Conservation (phyloP, 805 yeast species). For the Starmerella cellae region DNA sequence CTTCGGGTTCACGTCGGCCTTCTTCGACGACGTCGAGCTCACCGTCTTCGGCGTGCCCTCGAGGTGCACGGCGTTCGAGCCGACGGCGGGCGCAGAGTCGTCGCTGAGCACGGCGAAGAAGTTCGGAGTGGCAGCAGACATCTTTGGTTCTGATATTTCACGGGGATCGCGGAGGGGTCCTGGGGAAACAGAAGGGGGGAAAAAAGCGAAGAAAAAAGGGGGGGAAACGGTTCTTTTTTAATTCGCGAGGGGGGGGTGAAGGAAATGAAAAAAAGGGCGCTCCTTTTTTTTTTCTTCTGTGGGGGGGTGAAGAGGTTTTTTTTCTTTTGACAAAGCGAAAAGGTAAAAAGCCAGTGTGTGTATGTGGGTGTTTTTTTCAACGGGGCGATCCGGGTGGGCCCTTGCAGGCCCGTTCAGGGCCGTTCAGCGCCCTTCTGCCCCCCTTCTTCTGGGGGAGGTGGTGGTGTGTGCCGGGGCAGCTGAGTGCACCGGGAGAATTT, state of each 20-base stretch:
- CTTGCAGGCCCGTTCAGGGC: too few species aligned
- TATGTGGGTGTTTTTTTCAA: too few species aligned
- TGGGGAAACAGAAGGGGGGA: too few species aligned
- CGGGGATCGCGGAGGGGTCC: neutral
- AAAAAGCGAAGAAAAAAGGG: neutral
- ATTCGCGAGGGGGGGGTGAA: too few species aligned
- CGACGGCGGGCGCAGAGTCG: constrained; percentile 14
- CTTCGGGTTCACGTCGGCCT: constrained; percentile 34
- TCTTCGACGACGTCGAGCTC: constrained; percentile 64
- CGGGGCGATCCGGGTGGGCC: too few species aligned
- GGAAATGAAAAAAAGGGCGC: too few species aligned
- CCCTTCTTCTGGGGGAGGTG: too few species aligned
- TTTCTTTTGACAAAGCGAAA: too few species aligned
- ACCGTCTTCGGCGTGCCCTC: constrained; percentile 41
- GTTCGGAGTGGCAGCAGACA: constrained; percentile 21
- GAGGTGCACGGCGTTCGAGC: constrained; percentile 18
- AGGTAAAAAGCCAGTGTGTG: too few species aligned
- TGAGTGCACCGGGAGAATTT: constrained; percentile 8
- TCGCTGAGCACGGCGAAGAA: constrained; percentile 21
- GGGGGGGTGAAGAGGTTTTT: neutral
- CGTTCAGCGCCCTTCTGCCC: too few species aligned
- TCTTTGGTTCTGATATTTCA: neutral
- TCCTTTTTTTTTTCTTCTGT: too few species aligned
- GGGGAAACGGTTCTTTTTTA: too few species aligned
- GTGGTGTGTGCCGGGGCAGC: neutral